Base-by-base conservation (phyloP, 768 basidiomycete genomes). In the Strobilomyces confusus region DNA sequence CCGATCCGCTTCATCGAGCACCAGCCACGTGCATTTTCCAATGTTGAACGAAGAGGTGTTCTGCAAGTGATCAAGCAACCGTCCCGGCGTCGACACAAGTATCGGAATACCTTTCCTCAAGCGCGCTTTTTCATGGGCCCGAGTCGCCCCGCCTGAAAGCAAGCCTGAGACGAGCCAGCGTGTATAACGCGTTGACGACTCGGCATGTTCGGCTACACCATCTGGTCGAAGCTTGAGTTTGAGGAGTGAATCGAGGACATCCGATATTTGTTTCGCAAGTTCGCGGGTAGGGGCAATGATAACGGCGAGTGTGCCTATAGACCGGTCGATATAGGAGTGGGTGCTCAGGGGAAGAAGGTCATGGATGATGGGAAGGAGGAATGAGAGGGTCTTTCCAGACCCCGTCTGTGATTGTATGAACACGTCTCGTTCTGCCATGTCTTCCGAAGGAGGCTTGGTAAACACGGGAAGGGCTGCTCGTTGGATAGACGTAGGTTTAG, bases 341-440 rank as follows among this genome's bases (percentile, higher is more conserved):
- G 85, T 82, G 51, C 91, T 89, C 46, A 98, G 78, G 1, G 93
- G 92, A 33, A 98, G 80, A 49, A 98, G 86, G 68, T 95, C 93
- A 57, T 98, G 92, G 41, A 98, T 81, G 69, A 98, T 92, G 25
- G 95, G 95, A 12, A 98, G 82, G 22, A 98, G 81, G 74, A 90
- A 98, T 4, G 94, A 82, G 22, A 98, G 74, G 0, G 95, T 98
- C 73, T 98, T 98, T 65, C 95, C 95, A 0, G 95, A 98, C 51
- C 95, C 95, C 9, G 95, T 98, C 68, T 98, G 94, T 13, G 93
- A 91, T 69, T 97, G 95, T 51, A 98, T 90, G 69, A 97, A 95
- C 14, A 89, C 81, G 69, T 95, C 93, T 54, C 88, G 77, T 45
- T 74, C 73, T 44, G 61, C 57, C 55, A 70, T 72, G 57, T 68